Base-by-base conservation (phyloP, 2,329 filamentous ascomycete genomes). In the Beauveria sp. region DNA sequence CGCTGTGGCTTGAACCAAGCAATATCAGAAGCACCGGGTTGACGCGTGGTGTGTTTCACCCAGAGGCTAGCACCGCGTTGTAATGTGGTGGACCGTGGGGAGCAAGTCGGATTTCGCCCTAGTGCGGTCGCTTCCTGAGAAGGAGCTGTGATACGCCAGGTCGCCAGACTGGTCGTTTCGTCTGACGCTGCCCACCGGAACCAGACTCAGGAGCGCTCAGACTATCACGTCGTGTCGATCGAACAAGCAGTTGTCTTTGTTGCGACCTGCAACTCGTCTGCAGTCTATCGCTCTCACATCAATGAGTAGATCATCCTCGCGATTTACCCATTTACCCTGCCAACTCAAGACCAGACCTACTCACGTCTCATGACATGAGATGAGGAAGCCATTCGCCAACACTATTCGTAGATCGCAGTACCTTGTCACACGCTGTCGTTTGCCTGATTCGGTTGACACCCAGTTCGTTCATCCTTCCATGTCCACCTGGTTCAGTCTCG, bases 391-490 rank as follows among this genome's bases (percentile, higher is more conserved):
- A 52, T 22, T 40, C 24, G 57, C 38, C 26, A 14, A 38, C 34
- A 38, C 34, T 38, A 50, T 51, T 58, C 28, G 24, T 49, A 40
- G 34, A 59, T 52, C 16, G 26, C 20, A 10, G 38, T n/a, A n/a
- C 14, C n/a, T 50, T 12, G 57, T 52, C 57, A 45, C 34, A 58
- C 56, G 56, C 47, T 49, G 24, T 30, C 47, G 46, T 59, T 38
- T 59, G 45, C 38, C 38, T 45, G 38, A 52, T 52, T 45, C n/a
- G 57, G 47, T 52, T 42, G 47, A 59, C 57, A 12, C 20, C 46
- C 45, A 58, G 46, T 50, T 58, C 55, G 45, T 59, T 59, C 38
- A 45, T 59, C n/a, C 46, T 46, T 47, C 16, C 28, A 28, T 47
- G 50, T 9, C 49, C 47, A 43, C 57, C 52, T 52, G 57, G 49